Base-by-base conservation (phyloP, 2,329 filamentous ascomycete species). In the Coniochaeta sp. region DNA sequence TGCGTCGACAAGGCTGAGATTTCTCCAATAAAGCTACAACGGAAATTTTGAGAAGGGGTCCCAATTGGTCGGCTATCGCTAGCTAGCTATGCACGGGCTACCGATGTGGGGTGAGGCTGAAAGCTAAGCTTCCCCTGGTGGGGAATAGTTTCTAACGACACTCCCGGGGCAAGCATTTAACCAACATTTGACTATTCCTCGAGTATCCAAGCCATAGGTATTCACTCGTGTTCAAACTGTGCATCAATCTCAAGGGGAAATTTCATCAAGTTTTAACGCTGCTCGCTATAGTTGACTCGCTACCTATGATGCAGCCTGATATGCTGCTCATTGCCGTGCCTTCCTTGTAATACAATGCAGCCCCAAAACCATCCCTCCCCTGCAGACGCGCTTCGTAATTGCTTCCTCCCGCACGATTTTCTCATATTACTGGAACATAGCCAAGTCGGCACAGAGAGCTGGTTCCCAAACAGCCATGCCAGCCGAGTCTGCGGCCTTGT, bases 51-150 rank as follows among this genome's bases (percentile, higher is more conserved):
- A 40, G 17, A n/a, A 17, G 17, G n/a, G 30, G 28, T 56, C 26
- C 14, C 30, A 56, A 56, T 36, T 56, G 54, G 54, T 24, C 26
- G 58, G 58, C 50, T 58, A 59, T 63, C 57, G 59, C 47, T 52
- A 52, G 61, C 54, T 52, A 30, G 19, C 14, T n/a, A 60, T 62
- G 60, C 55, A 60, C 52, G 58, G 61, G 54, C 30, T 52, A 9
- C 58, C 55, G 57, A 58, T 57, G 59, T 60, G 62, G 59, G 62
- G 61, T 56, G 58, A 63, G 62, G 62, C 62, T 59, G 62, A 54
- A 40, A 16, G 36, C 12, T 52, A 16, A n/a, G n/a, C n/a, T n/a
- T n/a, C n/a, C n/a, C n/a, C n/a, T 52, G 24, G 47, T 52, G 47
- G 47, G 47, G 47, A 2, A 26, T 2, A 8, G 17, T 16, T 6